Conservation (phyloP, 495 filamentous ascomycete genomes). For the Massariosphaeria phaeospora region DNA sequence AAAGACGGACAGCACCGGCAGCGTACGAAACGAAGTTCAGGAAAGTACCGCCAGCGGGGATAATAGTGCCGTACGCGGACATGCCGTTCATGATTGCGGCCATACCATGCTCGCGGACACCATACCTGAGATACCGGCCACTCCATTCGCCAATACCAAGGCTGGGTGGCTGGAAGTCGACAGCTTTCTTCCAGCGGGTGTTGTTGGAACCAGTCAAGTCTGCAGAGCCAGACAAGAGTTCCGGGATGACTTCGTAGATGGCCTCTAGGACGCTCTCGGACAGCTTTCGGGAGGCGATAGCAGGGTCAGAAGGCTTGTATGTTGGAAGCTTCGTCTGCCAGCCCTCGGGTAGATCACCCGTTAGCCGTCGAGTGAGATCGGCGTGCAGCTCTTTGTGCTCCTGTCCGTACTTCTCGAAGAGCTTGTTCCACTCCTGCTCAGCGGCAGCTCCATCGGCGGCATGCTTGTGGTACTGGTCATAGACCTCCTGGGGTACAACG, state of each 20-base stretch:
- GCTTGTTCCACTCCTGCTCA: slow-evolving; percentile 92
- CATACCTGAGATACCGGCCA: slow-evolving; percentile 73
- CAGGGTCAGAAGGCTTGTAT: slow-evolving; percentile 82
- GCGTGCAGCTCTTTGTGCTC: slow-evolving; percentile 69
- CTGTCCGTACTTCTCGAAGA: slow-evolving; percentile 78
- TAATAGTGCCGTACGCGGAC: slow-evolving; percentile 87
- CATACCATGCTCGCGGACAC: slow-evolving; percentile 53
- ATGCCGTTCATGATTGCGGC: slow-evolving; percentile 98
- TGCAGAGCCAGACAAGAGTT: slow-evolving; percentile 91
- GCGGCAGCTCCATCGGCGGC: slow-evolving; percentile 77
- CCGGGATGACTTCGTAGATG: slow-evolving; percentile 76
- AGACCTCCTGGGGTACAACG: slow-evolving; percentile 89
- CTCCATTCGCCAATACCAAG: slow-evolving; percentile 77
- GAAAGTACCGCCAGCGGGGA: slow-evolving; percentile 95
- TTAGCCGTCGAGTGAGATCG: slow-evolving; percentile 77
- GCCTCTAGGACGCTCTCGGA: slow-evolving; percentile 90
- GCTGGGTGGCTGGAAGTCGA: slow-evolving; percentile 93
- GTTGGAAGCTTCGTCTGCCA: slow-evolving; percentile 93
- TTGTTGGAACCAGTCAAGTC: slow-evolving; percentile 98
- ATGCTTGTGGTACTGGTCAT: slow-evolving; percentile 81
- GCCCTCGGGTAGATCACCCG: slow-evolving; percentile 83
- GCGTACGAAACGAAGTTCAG: slow-evolving; percentile 99
- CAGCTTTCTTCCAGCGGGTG: slow-evolving; percentile 93
- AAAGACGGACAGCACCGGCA: slow-evolving; percentile 90
- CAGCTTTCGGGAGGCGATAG: slow-evolving; percentile 87